These are phyloP conservation scores for Mycogone perniciosa DNA, from an alignment of 2,329 filamentous ascomycete species.

Conservation along the genomic window DNA sequence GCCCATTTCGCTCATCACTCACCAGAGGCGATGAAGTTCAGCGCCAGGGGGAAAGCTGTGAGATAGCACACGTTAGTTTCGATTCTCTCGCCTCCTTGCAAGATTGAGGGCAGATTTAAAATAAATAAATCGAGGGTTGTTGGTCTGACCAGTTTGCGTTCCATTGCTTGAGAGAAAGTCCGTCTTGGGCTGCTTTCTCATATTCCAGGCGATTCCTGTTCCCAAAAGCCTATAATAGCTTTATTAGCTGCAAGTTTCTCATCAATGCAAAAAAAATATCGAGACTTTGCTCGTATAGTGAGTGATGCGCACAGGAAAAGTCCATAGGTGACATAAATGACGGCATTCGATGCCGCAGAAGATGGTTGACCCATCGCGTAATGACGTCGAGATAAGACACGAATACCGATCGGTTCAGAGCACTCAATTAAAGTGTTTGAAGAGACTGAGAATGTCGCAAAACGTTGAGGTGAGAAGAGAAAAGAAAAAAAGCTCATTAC, in stretches of 20 bases:
- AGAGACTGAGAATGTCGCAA: not conserved
- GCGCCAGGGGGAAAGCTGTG: slow-evolving; percentile 68
- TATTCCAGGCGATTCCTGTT: slow-evolving; percentile 49
- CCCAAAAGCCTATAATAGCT: slow-evolving; percentile 51
- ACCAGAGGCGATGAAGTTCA: slow-evolving; percentile 91
- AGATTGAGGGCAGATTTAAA: not conserved
- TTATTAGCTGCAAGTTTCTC: slow-evolving; percentile 15
- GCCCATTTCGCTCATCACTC: slow-evolving; percentile 46
- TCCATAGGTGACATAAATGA: slow-evolving; percentile 75
- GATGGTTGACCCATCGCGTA: slow-evolving; percentile 67
- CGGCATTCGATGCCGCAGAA: slow-evolving; percentile 69
- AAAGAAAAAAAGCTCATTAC: not conserved
- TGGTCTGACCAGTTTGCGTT: slow-evolving; percentile 71
- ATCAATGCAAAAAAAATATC: not conserved
- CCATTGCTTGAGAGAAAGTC: slow-evolving; percentile 71
- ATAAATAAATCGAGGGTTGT: not conserved
- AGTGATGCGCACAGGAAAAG: slow-evolving; percentile 59
- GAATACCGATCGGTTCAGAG: not conserved
- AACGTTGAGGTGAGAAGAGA: not conserved
- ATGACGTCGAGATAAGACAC: not conserved
- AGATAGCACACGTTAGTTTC: slow-evolving; percentile 25
- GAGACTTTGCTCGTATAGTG: not conserved
- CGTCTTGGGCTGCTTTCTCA: slow-evolving; percentile 58
- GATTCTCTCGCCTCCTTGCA: not conserved
- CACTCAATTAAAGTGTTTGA: not conserved